Base-by-base conservation (phyloP, 495 filamentous ascomycete genomes). In the Annulohypoxylon moriforme region DNA sequence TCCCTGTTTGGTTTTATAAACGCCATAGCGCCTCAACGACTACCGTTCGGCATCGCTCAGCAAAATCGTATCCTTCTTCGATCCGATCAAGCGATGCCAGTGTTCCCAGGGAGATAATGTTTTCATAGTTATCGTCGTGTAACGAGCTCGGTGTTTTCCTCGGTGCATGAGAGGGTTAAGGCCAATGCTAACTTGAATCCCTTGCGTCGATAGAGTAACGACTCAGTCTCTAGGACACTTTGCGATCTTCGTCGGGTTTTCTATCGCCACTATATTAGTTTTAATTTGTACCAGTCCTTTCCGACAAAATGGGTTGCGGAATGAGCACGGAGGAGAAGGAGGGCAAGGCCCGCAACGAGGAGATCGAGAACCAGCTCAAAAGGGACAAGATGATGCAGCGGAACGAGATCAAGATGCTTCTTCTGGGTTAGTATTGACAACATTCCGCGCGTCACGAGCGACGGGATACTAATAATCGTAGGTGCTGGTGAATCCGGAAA, bases 311-410 rank as follows among this genome's bases (percentile, higher is more conserved):
- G 96, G 96, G 96, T 90, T 99, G 96, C 82, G 94, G 94, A 82
- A 97, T 97, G 94, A 98, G 96, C 78, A 97, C 96, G 76, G 96
- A 98, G 88, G 96, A 98, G 85, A 98, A 97, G 93, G 96, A 99
- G 93, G 96, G 96, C 83, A 98, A 97, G 92, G 90, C 92, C 82
- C 89, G 94, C 75, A 98, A 99, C 82, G 96, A 98, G 87, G 94
- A 97, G 90, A 99, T 99, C 78, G 96, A 99, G 83, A 98, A 97
- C 82, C 92, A 95, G 86, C 85, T 99, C 77, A 96, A 97, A 85
- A 88, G 90, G 79, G 96, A 99, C 81, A 95, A 93, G 86, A 91
- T 97, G 89, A 88, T 92, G 86, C 93, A 96, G 85, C 89, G 94
- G 74, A 97, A 97, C 74, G 96, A 99, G 83, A 97, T 99, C 82